phyloP scores from a whole-genome alignment of 169 alveolate species.

The Plasmodium blacklocki region DNA sequence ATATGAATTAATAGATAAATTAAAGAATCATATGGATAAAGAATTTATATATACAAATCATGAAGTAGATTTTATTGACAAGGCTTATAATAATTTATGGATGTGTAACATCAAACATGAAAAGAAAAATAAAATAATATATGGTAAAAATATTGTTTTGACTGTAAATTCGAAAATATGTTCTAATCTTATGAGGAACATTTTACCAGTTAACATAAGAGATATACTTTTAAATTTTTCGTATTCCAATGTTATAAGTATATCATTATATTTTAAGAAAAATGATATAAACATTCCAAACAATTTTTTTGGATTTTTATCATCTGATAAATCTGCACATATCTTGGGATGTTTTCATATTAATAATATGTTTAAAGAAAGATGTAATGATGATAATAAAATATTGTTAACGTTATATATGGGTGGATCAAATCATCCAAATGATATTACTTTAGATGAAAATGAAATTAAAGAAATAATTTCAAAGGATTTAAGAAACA shows the following conservation, averaged over 20 bases:
- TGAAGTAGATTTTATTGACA: slow-evolving; percentile 36
- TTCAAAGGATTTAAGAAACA: slow-evolving; percentile 11
- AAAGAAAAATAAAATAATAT: slow-evolving; percentile 1
- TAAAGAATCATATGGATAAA: slow-evolving; percentile 15
- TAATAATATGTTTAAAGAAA: slow-evolving; percentile 40
- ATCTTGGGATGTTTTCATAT: slow-evolving; percentile 49
- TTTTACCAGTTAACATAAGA: slow-evolving; percentile 17
- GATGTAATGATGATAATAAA: slow-evolving; percentile 37
- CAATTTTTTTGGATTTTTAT: slow-evolving; percentile 43
- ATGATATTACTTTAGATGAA: slow-evolving; percentile 30
- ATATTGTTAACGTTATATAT: slow-evolving; percentile 41
- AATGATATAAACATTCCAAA: slow-evolving; percentile 34
- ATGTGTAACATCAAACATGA: slow-evolving; percentile 7
- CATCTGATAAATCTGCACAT: slow-evolving; percentile 32
- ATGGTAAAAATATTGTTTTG: slow-evolving; percentile 24
- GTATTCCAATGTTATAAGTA: slow-evolving; percentile 21
- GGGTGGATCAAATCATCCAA: slow-evolving; percentile 28
- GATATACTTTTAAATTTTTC: slow-evolving; percentile 9
- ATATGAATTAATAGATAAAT: slow-evolving; percentile 25
- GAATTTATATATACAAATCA: slow-evolving; percentile 30
- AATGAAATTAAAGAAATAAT: slow-evolving; percentile 9
- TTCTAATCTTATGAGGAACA: slow-evolving; percentile 35
- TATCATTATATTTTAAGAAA: slow-evolving; percentile 30
- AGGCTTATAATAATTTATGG: slow-evolving; percentile 20
- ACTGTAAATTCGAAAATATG: slow-evolving; percentile 61